Percentiles rank a stretch among this genome's conserved stretches.
These are phyloP conservation scores for Clarireedia hainanense DNA, from an alignment of 2,329 filamentous ascomycete species.

Conservation along the genomic window DNA sequence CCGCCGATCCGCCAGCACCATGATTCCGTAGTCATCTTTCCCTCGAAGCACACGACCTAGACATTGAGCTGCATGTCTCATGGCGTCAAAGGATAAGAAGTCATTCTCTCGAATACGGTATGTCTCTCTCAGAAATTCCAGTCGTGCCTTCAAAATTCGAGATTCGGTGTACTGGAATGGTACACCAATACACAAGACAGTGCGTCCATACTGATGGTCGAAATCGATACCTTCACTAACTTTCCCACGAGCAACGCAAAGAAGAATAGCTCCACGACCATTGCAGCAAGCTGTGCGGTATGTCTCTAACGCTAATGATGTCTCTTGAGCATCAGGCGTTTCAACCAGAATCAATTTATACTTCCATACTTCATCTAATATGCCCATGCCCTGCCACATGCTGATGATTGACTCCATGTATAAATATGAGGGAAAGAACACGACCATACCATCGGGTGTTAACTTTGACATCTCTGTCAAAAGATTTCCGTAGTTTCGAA, in stretches of 20 bases:
- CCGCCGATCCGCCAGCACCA: constrained; percentile 90
- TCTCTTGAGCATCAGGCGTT: constrained; percentile 95
- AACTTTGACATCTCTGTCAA: constrained; percentile 93
- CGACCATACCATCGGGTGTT: constrained; percentile 95
- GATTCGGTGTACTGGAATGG: constrained; percentile 99
- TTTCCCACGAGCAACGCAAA: constrained; percentile 94
- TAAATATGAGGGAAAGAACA: constrained; percentile 96
- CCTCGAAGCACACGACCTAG: constrained; percentile 88
- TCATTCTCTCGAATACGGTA: constrained; percentile 97
- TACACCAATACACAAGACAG: constrained; percentile 92
- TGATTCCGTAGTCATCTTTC: constrained; percentile 99
- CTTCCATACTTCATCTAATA: constrained; percentile 96
- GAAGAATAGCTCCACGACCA: constrained; percentile 81
- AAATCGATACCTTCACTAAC: constrained; percentile 99
- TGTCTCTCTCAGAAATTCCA: constrained; percentile 94
- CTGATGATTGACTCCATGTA: constrained; percentile 99
- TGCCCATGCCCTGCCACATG: constrained; percentile 99
- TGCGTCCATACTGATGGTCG: constrained; percentile 94
- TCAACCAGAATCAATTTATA: constrained; percentile 98
- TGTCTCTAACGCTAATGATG: constrained; percentile 87
- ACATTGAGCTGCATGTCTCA: constrained; percentile 97
- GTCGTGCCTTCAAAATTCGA: constrained; percentile 85
- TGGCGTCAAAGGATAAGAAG: constrained; percentile 96
- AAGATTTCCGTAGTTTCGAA: constrained; percentile 90
- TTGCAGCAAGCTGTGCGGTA: constrained; percentile 98